Evolutionary conservation across 441 rosid genomes (phyloP).

Genomic region (Sinapis alba): DNA sequence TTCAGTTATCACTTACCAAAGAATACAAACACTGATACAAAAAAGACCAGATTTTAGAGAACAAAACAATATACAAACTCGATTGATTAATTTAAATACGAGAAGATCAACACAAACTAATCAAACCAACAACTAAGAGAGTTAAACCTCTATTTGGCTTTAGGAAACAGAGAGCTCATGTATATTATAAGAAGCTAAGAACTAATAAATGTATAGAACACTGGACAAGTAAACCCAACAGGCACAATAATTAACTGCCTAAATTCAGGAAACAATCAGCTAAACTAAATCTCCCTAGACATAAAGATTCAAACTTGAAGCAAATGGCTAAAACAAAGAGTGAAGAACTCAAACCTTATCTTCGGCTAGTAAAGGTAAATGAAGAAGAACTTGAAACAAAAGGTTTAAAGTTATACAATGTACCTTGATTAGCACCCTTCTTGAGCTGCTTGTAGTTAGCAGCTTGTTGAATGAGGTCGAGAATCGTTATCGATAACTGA

Average conservation of each 20-base stretch:
- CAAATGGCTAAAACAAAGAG: not conserved
- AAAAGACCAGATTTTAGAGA: too few relatives aligned
- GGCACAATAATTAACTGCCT: not conserved
- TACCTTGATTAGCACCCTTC: conserved; percentile 96
- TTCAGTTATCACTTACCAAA: not conserved
- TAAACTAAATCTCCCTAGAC: too few relatives aligned
- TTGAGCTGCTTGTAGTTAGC: conserved; percentile 96
- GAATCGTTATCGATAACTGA: conserved; percentile 70
- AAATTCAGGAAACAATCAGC: too few relatives aligned
- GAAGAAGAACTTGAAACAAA: too few relatives aligned
- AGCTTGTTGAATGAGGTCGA: conserved; percentile 93
- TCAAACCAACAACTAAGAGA: not conserved
- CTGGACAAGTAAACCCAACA: not conserved
- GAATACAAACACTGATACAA: too few relatives aligned
- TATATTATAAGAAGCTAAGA: not conserved
- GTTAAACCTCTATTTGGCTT: not conserved
- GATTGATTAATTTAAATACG: too few relatives aligned
- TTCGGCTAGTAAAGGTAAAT: conserved; percentile 87
- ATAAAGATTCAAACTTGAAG: not conserved
- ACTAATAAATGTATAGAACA: not conserved
- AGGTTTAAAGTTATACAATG: too few relatives aligned
- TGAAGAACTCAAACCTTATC: conserved; percentile 61
- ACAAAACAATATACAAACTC: not conserved
- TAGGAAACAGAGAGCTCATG: not conserved
- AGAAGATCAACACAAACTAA: not conserved